Evolutionary conservation across 257 asterid species (phyloP), one percentile per base, ranked within the genome.

Genomic region (Solanum arcanum): DNA sequence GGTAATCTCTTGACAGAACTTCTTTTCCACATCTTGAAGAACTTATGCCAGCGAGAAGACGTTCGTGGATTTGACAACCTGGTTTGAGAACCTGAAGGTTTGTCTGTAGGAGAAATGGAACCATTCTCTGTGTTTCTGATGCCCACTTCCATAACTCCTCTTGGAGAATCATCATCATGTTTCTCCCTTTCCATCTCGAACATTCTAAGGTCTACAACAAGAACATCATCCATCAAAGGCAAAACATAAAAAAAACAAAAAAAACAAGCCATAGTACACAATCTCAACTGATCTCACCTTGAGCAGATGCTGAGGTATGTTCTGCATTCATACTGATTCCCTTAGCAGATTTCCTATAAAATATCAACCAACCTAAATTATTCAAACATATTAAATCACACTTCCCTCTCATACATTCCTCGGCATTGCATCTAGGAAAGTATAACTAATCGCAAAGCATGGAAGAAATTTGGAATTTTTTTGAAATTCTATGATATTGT

Each of bases 11-110:
- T 91, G 10, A 89, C 47, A 15, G 94, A 88, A 25, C 89, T 84
- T 83, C 82, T 88, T 44, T 91, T 93, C 94, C 94, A 92, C 12
- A 91, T 41, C 66, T 88, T 91, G 86, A 90, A 90, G 74, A 94
- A 91, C 31, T 86, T 78, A 83, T 89, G 87, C 96, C 95, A 94
- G 37, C 92, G 89, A 47, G 92, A 89, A 23, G 74, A 85, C 41
- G n/a, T 84, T 8, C 64, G 82, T n/a, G 89, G 35, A 87, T 42
- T 85, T 1, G 91, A 72, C 18, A 25, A 25, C 47, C 73, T 29
- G n/a, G 33, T 37, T 25, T 83, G 46, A 46, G 86, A 75, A 29
- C 46, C 56, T 39, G 77, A 49, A 25, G 39, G 74, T 69, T 80
- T 85, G 4, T 62, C 68, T 49, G 69, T 86, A 5, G 86, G 81